A percentile compares a stretch with the other conserved stretches of the same genome.
Conservation (phyloP, 1,284 basidiomycete species). For the Rhizopogon parksii region DNA sequence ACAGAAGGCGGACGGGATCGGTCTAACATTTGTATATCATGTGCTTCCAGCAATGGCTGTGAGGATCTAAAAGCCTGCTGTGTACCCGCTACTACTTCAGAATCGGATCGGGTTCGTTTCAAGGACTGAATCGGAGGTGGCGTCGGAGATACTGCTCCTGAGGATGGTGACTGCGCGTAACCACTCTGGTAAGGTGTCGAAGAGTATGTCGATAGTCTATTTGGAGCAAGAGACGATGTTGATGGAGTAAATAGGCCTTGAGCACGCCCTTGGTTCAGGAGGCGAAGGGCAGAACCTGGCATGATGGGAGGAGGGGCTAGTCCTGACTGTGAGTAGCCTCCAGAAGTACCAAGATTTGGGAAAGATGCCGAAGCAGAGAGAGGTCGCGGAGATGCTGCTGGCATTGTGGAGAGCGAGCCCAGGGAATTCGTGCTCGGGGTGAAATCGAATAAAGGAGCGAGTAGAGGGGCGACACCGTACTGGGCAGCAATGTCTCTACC, state of each 20-base stretch:
- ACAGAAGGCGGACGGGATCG: conserved; percentile 44
- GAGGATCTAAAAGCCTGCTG: conserved; percentile 18
- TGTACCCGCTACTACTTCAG: conserved; percentile 28
- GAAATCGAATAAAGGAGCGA: conserved; percentile 89
- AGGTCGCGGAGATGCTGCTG: conserved; percentile 43
- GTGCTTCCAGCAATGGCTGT: conserved; percentile 34
- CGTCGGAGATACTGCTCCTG: conserved; percentile 41
- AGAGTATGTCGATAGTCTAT: conserved; percentile 30
- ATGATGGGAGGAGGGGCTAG: conserved; percentile 72
- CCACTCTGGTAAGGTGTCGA: conserved; percentile 33
- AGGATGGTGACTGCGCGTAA: conserved; percentile 33
- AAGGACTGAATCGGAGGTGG: conserved; percentile 45
- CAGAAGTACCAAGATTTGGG: conserved; percentile 27
- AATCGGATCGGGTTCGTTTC: conserved; percentile 42
- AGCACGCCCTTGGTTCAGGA: conserved; percentile 77
- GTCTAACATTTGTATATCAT: conserved; percentile 42
- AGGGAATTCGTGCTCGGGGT: conserved; percentile 69
- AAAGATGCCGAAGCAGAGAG: conserved; percentile 49
- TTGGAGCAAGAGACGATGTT: conserved; percentile 45
- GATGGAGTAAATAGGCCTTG: conserved; percentile 80
- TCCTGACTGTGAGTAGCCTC: conserved; percentile 45
- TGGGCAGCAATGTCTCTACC: conserved; percentile 87
- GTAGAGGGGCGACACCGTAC: conserved; percentile 79
- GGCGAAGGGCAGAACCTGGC: conserved; percentile 71
- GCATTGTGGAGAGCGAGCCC: conserved; percentile 49